Conservation (phyloP, 2,329 filamentous ascomycete species). For the Aspergillus clavatus region DNA sequence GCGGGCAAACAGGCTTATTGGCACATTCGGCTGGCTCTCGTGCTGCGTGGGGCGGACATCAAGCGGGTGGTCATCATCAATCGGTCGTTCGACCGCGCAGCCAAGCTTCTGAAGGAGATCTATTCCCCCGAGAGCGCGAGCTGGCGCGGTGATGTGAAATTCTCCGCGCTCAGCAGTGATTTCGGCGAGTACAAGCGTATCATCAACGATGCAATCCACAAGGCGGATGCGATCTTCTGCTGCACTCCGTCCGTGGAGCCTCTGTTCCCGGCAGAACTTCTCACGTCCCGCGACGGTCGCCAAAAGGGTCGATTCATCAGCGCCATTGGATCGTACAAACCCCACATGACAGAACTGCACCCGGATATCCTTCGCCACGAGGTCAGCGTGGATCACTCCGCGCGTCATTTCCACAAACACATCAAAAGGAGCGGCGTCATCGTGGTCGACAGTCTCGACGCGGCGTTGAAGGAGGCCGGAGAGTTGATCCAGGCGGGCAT, state of each 20-base stretch:
- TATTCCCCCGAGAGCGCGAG: slow-evolving; percentile 51
- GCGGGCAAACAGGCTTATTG: slow-evolving; percentile 89
- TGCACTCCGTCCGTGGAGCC: slow-evolving; percentile 72
- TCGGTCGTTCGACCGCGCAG: slow-evolving; percentile 49
- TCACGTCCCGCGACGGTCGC: slow-evolving; percentile 57
- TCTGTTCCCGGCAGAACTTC: slow-evolving; percentile 67
- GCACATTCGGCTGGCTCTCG: slow-evolving; percentile 80
- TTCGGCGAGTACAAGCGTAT: slow-evolving; percentile 67
- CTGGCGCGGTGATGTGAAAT: slow-evolving; percentile 63
- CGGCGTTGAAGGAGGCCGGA: slow-evolving; percentile 75
- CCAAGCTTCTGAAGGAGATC: slow-evolving; percentile 49
- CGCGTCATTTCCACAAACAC: slow-evolving; percentile 48
- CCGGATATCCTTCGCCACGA: slow-evolving; percentile 67
- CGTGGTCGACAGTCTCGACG: slow-evolving; percentile 66
- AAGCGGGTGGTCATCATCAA: slow-evolving; percentile 80
- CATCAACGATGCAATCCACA: slow-evolving; percentile 62
- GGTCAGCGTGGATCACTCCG: slow-evolving; percentile 42
- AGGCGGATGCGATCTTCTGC: slow-evolving; percentile 79
- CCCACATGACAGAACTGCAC: slow-evolving; percentile 78
- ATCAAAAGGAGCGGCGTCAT: slow-evolving; percentile 56
- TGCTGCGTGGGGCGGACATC: slow-evolving; percentile 62
- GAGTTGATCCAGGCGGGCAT: slow-evolving; percentile 78
- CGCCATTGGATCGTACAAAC: slow-evolving; percentile 51
- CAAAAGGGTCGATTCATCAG: slow-evolving; percentile 43
- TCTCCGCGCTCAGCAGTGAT: slow-evolving; percentile 63